Conservation (phyloP, 352 stramenopile species). For the Phytopythium kandeliae region DNA sequence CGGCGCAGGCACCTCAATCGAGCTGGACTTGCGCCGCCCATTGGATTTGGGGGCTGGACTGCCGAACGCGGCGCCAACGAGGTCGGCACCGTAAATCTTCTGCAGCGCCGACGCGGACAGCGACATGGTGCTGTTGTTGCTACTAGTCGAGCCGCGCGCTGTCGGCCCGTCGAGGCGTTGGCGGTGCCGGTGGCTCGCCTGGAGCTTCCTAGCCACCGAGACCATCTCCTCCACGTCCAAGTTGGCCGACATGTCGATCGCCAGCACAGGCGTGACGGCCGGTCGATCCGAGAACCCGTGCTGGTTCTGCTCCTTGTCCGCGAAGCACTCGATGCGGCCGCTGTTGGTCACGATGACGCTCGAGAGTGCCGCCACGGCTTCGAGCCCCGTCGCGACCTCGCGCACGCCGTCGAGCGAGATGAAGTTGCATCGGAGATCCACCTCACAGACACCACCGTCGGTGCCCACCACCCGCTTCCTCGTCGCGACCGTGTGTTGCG, state of each 20-base stretch:
- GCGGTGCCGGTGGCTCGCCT: conserved; percentile 9
- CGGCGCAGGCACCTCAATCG: background rate
- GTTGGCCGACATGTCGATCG: conserved; percentile 48
- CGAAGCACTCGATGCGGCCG: conserved; percentile 55
- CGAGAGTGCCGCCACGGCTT: conserved; percentile 15
- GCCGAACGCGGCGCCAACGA: conserved; percentile 32
- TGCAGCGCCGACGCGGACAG: conserved; percentile 21
- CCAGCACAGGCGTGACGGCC: conserved; percentile 15
- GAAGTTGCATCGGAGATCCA: conserved; percentile 69
- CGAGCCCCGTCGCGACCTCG: conserved; percentile 36
- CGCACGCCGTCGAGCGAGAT: conserved; percentile 64
- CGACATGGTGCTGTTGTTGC: conserved; percentile 14
- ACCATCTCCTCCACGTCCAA: conserved; percentile 31
- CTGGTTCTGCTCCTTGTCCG: background rate
- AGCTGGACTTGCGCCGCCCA: conserved; percentile 3
- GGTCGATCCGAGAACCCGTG: background rate
- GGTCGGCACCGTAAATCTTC: conserved; percentile 62
- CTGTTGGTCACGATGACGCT: conserved; percentile 39
- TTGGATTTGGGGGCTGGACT: conserved; percentile 8
- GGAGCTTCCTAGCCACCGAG: conserved; percentile 19
- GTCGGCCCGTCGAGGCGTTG: conserved; percentile 10
- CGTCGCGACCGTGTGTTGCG: conserved; percentile 12
- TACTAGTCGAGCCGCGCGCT: background rate
- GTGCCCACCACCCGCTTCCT: background rate
- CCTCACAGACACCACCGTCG: conserved; percentile 18